phyloP scores from a whole-genome alignment of 306 rosid species.

The Sindora glabra region DNA sequence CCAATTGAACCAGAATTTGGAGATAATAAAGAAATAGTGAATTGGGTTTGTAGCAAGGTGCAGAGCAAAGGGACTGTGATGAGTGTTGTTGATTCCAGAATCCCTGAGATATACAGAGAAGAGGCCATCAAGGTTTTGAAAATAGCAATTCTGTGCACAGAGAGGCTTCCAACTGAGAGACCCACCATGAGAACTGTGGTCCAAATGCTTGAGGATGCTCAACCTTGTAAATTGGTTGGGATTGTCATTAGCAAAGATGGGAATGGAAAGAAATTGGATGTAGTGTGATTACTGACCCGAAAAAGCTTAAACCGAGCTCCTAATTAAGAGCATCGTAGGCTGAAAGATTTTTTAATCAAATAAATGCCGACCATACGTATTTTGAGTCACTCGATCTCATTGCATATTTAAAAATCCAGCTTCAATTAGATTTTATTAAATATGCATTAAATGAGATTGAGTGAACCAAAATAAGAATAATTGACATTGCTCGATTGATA shows the following conservation, averaged over 20 bases:
- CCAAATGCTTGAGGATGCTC: slow-evolving; percentile 74
- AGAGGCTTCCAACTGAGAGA: slow-evolving; percentile 51
- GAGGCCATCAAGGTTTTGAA: slow-evolving; percentile 64
- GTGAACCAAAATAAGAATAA: too few relatives aligned
- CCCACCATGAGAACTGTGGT: slow-evolving; percentile 88
- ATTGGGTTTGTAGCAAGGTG: slow-evolving; percentile 57
- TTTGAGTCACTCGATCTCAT: too few relatives aligned
- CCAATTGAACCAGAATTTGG: slow-evolving; percentile 73
- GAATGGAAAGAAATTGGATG: slow-evolving; percentile 14
- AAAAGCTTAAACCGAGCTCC: slow-evolving; percentile 2
- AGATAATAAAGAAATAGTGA: slow-evolving; percentile 71
- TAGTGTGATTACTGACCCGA: slow-evolving; percentile 3
- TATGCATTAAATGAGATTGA: too few relatives aligned
- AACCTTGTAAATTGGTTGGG: slow-evolving; percentile 45
- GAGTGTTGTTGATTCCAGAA: slow-evolving; percentile 45
- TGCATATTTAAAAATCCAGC: too few relatives aligned
- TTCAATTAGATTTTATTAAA: too few relatives aligned
- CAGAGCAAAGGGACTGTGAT: slow-evolving; percentile 38
- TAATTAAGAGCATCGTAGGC: not conserved
- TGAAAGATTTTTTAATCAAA: not conserved
- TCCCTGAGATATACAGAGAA: slow-evolving; percentile 47
- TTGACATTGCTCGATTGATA: too few relatives aligned
- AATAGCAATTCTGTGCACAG: slow-evolving; percentile 64
- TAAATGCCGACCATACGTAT: too few relatives aligned
- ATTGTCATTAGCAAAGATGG: slow-evolving; percentile 56